A percentile compares a stretch with the other conserved stretches of the same genome.
Conservation (phyloP, 2,329 filamentous ascomycete genomes). For the Fusarium pseudoanthophilum region DNA sequence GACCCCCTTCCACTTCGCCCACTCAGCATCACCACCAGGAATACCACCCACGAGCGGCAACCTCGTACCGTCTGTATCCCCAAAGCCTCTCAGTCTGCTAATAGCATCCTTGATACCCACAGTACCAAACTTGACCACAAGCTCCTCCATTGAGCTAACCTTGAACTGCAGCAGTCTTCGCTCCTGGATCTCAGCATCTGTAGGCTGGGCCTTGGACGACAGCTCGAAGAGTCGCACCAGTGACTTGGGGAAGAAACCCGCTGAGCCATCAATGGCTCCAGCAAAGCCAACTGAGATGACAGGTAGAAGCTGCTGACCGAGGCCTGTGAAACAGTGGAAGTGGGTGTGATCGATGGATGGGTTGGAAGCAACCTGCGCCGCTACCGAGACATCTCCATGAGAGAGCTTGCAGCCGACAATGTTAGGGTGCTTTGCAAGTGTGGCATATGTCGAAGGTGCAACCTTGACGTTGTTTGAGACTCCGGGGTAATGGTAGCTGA, state of each 20-base stretch:
- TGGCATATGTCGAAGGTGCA: conserved; percentile 65
- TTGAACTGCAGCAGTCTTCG: conserved; percentile 68
- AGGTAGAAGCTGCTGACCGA: conserved; percentile 73
- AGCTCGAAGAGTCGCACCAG: conserved; percentile 68
- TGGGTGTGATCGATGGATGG: conserved; percentile 67
- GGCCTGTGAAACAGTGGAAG: conserved; percentile 72
- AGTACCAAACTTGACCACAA: conserved; percentile 68
- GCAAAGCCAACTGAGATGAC: conserved; percentile 67
- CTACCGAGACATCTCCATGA: conserved; percentile 73
- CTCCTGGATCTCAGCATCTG: conserved; percentile 58
- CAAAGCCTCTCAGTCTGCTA: conserved; percentile 67
- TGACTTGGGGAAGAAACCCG: conserved; percentile 71
- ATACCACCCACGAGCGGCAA: conserved; percentile 69
- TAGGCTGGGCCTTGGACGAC: conserved; percentile 43
- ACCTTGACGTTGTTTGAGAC: conserved; percentile 74
- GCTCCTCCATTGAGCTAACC: conserved; percentile 70
- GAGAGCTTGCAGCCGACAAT: conserved; percentile 77
- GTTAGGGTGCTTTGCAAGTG: conserved; percentile 70
- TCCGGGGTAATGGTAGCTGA: conserved; percentile 72
- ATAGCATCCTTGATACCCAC: conserved; percentile 74
- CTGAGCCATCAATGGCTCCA: conserved; percentile 71
- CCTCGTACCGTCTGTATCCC: conserved; percentile 67
- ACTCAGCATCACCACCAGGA: conserved; percentile 66
- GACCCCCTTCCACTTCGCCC: conserved; percentile 62
- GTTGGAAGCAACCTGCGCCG: conserved; percentile 68